A percentile compares a stretch with the other conserved stretches of the same genome.
Evolutionary conservation across 1,284 basidiomycete species (phyloP).

Genomic region (Ceratorhiza oryzae-sativae): DNA sequence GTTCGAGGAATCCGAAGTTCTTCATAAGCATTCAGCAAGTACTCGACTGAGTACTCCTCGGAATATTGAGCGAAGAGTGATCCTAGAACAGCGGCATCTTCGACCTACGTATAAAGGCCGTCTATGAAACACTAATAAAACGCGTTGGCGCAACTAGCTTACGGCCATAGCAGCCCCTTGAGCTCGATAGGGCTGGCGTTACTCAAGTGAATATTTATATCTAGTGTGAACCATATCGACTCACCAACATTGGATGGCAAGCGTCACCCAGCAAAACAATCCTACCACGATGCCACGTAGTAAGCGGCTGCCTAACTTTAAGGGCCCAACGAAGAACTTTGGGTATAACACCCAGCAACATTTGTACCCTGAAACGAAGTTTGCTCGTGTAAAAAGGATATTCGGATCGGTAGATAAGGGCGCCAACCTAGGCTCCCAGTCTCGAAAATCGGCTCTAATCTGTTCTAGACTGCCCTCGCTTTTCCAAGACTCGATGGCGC

Average conservation of each 20-base stretch:
- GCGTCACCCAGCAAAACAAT: conserved; percentile 60
- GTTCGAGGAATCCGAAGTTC: conserved; percentile 41
- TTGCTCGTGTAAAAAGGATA: no score
- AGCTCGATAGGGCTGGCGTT: conserved; percentile 54
- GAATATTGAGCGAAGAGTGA: conserved; percentile 63
- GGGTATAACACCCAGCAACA: conserved; percentile 33
- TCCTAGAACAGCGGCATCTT: conserved; percentile 65
- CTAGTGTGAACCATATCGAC: neutral
- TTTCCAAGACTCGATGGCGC: conserved; percentile 29
- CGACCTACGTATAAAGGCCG: conserved; percentile 44
- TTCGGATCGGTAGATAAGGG: no score
- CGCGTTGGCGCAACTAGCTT: neutral
- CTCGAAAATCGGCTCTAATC: conserved; percentile 31
- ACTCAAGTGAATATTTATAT: neutral
- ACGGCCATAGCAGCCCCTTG: conserved; percentile 60
- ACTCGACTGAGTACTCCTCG: conserved; percentile 58
- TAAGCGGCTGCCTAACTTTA: conserved; percentile 44
- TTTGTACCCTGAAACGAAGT: conserved; percentile 42
- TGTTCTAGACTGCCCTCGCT: conserved; percentile 30
- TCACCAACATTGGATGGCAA: conserved; percentile 55
- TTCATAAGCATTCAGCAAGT: conserved; percentile 43
- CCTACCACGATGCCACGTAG: conserved; percentile 63
- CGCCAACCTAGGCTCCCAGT: conserved; percentile 43
- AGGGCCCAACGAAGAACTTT: conserved; percentile 33
- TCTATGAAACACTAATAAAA: neutral